Evolutionary conservation across 306 rosid genomes (phyloP).

Genomic region (Gleditsia sinensis): DNA sequence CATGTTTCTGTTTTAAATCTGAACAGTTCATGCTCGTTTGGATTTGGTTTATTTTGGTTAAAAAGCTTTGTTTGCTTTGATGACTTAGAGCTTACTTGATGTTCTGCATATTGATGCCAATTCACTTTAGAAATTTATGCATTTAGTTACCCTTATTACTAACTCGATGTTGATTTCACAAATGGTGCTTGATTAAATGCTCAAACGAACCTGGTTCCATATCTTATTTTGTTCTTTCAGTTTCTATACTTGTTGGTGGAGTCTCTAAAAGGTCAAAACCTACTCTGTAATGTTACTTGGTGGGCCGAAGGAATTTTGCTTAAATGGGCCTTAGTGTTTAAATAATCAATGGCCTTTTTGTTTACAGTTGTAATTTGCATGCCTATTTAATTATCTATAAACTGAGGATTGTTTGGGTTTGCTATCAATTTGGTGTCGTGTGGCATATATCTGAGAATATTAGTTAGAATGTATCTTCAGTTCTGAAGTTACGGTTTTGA

Average conservation of each 20-base stretch:
- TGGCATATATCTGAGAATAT: neutral
- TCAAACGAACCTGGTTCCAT: conserved; percentile 12
- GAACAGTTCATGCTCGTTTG: neutral
- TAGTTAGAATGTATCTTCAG: no score
- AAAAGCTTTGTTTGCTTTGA: neutral
- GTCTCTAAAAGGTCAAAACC: conserved; percentile 3
- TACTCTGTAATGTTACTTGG: conserved; percentile 3
- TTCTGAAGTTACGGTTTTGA: neutral
- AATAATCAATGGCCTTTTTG: conserved; percentile 21
- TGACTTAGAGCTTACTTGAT: neutral
- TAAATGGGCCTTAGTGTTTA: conserved; percentile 11
- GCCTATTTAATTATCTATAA: neutral
- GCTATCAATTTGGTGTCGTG: neutral
- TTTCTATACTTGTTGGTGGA: conserved; percentile 17
- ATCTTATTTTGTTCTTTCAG: neutral
- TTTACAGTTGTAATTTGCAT: neutral
- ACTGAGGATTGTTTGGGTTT: neutral
- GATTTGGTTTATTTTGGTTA: conserved; percentile 18
- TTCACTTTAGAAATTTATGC: no score
- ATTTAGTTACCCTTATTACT: no score
- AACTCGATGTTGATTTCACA: conserved; percentile 1
- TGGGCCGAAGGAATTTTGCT: conserved; percentile 18
- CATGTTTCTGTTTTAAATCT: neutral
- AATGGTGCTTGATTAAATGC: conserved; percentile 24
- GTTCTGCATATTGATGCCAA: neutral